These are phyloP conservation scores for Knufia petricola DNA, from an alignment of 2,329 filamentous ascomycete genomes.

Conservation along the genomic window DNA sequence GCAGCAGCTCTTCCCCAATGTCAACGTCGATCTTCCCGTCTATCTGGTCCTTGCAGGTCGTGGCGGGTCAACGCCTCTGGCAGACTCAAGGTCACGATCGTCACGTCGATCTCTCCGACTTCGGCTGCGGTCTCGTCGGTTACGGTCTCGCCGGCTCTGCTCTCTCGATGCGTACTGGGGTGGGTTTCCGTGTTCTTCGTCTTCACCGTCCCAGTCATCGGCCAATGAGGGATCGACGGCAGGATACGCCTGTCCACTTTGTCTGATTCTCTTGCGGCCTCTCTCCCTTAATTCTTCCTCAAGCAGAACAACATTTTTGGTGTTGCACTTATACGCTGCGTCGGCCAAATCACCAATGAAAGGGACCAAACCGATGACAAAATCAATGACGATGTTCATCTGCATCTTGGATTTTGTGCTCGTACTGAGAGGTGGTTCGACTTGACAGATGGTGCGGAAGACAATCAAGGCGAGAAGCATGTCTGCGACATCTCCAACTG, in stretches of 20 bases:
- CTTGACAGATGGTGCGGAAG: conserved; percentile 58
- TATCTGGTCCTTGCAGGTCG: conserved; percentile 19
- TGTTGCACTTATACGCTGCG: conserved; percentile 41
- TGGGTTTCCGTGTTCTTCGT: conserved; percentile 19
- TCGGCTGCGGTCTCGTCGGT: conserved; percentile 15
- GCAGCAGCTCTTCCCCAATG: too few relatives aligned
- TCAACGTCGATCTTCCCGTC: not conserved
- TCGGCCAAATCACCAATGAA: conserved; percentile 41
- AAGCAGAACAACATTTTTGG: conserved; percentile 37
- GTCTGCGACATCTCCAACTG: conserved; percentile 67
- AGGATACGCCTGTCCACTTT: conserved; percentile 22
- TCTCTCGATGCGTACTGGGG: conserved; percentile 20
- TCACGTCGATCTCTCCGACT: conserved; percentile 14
- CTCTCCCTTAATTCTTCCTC: conserved; percentile 36
- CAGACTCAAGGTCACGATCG: conserved; percentile 21
- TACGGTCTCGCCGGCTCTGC: conserved; percentile 17
- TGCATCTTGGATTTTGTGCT: conserved; percentile 62
- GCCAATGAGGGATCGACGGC: conserved; percentile 29
- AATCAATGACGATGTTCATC: conserved; percentile 56
- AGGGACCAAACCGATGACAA: conserved; percentile 42
- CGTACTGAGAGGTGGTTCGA: conserved; percentile 60
- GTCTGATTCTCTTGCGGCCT: conserved; percentile 27
- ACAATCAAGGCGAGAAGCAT: conserved; percentile 65
- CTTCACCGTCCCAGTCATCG: conserved; percentile 21
- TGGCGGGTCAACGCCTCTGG: conserved; percentile 12